Evolutionary conservation across 345 rosid genomes (phyloP), one percentile per base, ranked within the genome.

Genomic region (Salix suchowensis): DNA sequence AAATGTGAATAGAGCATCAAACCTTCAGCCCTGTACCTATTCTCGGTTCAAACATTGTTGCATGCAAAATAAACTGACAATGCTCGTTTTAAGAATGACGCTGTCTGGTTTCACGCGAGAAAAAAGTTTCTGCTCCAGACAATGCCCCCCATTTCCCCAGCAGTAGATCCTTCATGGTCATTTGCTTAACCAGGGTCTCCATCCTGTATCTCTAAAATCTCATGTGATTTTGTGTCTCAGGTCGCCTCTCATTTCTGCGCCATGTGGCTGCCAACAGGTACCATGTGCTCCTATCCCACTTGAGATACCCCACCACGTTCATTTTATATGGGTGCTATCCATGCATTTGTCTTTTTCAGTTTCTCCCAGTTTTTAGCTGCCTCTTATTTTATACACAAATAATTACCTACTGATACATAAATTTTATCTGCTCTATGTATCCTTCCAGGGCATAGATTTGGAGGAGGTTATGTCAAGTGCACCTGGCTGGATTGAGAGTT

Each of bases 211-310:
- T 14, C 62, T 9, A 9, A 58, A 58, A 58, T 24, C 62, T 58
- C 0, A 3, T 4, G 28, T 9, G 28, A 55, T 3, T 10, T n/a
- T 55, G 5, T 58, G 12, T 58, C 28, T n/a, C 28, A 58, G 28
- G 62, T 9, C 62, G 23, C 62, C 14, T n/a, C 13, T 18, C 44
- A 46, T 24, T 48, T 4, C 50, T 3, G 2, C 16, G 42, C 71
- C 76, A 67, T 67, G 77, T 75, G 79, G 65, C 9, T 72, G 68
- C 70, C 77, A 68, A 39, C 54, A 23, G 28, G 48, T 62, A 68
- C 48, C 77, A 68, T 68, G 82, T 78, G 70, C 70, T 16, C 18
- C 28, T 32, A 42, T 32, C 2, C 73, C 67, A 61, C 48, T 39
- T 16, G 67, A 64, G 34, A 40, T 67, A 7, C 80, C 70, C 70